These are phyloP conservation scores for Boletus calvinii DNA, from an alignment of 1,284 basidiomycete genomes.

Conservation along the genomic window DNA sequence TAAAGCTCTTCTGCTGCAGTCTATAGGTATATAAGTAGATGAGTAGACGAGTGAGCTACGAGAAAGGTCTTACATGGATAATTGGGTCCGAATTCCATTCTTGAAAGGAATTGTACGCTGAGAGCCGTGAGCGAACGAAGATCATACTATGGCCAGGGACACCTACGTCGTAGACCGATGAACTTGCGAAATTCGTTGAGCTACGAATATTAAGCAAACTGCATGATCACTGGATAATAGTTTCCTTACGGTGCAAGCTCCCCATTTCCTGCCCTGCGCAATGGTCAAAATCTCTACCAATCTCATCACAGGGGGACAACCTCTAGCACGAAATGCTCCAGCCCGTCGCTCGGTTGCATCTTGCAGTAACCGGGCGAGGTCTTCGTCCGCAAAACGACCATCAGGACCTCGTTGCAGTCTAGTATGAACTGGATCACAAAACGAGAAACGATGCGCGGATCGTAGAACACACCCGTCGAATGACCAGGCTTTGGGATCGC, in stretches of 20 bases:
- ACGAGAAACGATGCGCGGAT: not conserved
- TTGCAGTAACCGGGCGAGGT: conserved; percentile 65
- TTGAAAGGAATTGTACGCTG: conserved; percentile 60
- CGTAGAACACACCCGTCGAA: conserved; percentile 47
- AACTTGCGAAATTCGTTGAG: conserved; percentile 68
- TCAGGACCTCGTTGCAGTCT: conserved; percentile 53
- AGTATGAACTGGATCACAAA: not conserved
- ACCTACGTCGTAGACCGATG: conserved; percentile 48
- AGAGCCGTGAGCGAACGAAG: not conserved
- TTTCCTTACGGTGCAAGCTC: conserved; percentile 62
- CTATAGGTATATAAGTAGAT: conserved; percentile 41
- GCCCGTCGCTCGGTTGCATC: conserved; percentile 66
- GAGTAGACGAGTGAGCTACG: not conserved
- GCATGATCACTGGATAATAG: not conserved
- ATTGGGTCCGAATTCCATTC: conserved; percentile 77
- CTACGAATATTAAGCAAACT: conserved; percentile 48
- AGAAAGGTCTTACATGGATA: conserved; percentile 50
- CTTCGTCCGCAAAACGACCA: conserved; percentile 67
- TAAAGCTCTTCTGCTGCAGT: conserved; percentile 68
- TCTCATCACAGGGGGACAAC: conserved; percentile 66
- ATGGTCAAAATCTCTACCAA: conserved; percentile 76
- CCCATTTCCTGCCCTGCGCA: conserved; percentile 69
- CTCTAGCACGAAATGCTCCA: conserved; percentile 73
- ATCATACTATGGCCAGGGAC: too few relatives aligned
- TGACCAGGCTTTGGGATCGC: conserved; percentile 46